These are phyloP conservation scores for Salicornia ramosissima DNA, from an alignment of 148 eudicot genomes.

Conservation along the genomic window DNA sequence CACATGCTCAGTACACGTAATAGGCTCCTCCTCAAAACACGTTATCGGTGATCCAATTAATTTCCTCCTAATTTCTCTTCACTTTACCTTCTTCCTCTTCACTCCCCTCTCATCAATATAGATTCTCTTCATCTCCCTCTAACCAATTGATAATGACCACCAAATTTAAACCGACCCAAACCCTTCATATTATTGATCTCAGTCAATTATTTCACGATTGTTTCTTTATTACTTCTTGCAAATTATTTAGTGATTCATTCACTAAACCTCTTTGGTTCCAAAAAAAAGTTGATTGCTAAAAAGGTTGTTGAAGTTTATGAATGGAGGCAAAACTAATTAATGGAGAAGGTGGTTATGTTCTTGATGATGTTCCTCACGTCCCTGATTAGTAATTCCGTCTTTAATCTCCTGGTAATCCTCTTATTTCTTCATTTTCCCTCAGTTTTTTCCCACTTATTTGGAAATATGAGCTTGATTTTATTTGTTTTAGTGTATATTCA, in stretches of 20 bases:
- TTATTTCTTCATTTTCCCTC: not conserved
- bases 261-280: not conserved
- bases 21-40: no score
- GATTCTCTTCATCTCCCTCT: no score
- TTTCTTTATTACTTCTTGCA: not conserved
- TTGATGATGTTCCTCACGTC: slow-evolving; percentile 90
- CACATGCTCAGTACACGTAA: no score
- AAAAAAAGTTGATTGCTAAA: not conserved
- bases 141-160: no score
- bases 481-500: not conserved
- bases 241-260: not conserved
- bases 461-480: slow-evolving; percentile 15
- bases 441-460: not conserved
- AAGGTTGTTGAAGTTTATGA: slow-evolving; percentile 8
- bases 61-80: no score
- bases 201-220: no score
- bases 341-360: slow-evolving; percentile 65
- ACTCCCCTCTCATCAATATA: no score
- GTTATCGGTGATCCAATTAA: no score
- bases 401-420: slow-evolving; percentile 48
- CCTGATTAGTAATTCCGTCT: slow-evolving; percentile 61
- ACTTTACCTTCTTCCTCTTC: no score
- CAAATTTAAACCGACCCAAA: no score
- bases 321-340: slow-evolving; percentile 42
- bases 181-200: no score